A percentile compares a stretch with the other conserved stretches of the same genome.
phyloP scores from a whole-genome alignment of 306 rosid genomes.

The Prunus fruticosa region DNA sequence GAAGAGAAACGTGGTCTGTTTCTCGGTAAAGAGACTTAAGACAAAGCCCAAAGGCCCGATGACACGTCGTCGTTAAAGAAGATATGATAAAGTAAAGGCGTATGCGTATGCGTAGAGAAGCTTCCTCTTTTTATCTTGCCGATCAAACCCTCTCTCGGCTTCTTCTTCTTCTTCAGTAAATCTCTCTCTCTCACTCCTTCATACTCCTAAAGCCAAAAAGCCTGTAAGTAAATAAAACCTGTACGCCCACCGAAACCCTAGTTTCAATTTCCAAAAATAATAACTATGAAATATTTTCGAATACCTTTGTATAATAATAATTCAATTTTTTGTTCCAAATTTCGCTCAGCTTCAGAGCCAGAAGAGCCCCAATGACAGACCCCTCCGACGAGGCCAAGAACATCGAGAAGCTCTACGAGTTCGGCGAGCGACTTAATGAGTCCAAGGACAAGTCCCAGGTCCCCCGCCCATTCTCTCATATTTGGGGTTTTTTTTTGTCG shows the following conservation, averaged over 20 bases:
- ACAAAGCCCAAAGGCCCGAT: not conserved
- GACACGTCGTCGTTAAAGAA: slow-evolving; percentile 1
- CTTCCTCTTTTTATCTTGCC: not conserved
- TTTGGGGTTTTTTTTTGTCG: not conserved
- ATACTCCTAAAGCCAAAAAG: not conserved
- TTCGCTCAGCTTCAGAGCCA: slow-evolving; percentile 28
- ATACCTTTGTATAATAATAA: slow-evolving; percentile 19
- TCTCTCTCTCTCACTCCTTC: not conserved
- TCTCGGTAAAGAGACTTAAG: not conserved
- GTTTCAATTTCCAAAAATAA: not conserved
- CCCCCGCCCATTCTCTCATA: not conserved
- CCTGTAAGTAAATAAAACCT: slow-evolving; percentile 11
- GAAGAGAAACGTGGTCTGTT: not conserved
- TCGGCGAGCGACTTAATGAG: slow-evolving; percentile 85
- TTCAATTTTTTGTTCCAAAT: slow-evolving; percentile 34
- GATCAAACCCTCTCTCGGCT: not conserved
- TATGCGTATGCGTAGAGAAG: not conserved
- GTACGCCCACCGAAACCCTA: not conserved
- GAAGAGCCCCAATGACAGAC: slow-evolving; percentile 49
- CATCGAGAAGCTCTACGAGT: slow-evolving; percentile 91
- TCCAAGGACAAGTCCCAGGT: slow-evolving; percentile 95
- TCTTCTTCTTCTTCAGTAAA: not conserved
- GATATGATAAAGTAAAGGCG: not conserved
- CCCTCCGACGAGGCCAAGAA: slow-evolving; percentile 62
- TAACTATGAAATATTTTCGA: slow-evolving; percentile 9